A percentile compares a stretch with the other conserved stretches of the same genome.
Conservation (phyloP, 1,139 yeast genomes). For the Candida tetrigidarum region DNA sequence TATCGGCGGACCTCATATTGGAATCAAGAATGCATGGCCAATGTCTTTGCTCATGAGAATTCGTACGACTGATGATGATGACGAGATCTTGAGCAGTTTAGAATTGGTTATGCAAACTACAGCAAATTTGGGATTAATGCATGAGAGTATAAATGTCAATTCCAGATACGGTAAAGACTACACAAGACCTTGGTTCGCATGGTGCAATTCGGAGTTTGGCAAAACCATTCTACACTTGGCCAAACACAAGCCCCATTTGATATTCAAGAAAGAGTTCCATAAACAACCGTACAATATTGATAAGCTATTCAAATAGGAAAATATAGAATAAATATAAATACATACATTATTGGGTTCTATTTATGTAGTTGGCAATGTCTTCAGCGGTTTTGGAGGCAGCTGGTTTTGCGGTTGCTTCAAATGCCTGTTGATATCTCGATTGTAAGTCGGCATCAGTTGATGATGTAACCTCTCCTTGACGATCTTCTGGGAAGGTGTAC, state of each 20-base stretch:
- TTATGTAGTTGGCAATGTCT: conserved; percentile 68
- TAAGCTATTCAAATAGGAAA: conserved; percentile 17
- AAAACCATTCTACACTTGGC: conserved; percentile 81
- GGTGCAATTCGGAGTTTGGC: conserved; percentile 94
- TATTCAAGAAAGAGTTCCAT: conserved; percentile 52
- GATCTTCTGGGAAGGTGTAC: conserved; percentile 76
- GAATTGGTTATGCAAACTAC: conserved; percentile 62
- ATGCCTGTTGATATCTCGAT: conserved; percentile 72
- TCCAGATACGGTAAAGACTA: conserved; percentile 47
- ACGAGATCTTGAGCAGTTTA: conserved; percentile 60
- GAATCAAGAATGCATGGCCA: conserved; percentile 86
- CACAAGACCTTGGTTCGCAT: conserved; percentile 89
- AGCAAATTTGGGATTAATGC: conserved; percentile 79
- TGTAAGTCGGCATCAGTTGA: conserved; percentile 59
- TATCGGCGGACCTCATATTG: conserved; percentile 91
- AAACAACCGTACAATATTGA: conserved; percentile 34
- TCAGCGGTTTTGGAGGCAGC: conserved; percentile 72
- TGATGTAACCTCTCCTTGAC: conserved; percentile 62
- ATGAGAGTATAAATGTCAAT: conserved; percentile 78
- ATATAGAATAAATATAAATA: conserved; percentile 5
- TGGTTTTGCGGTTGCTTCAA: conserved; percentile 62
- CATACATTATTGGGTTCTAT: conserved; percentile 20
- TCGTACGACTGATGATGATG: conserved; percentile 73
- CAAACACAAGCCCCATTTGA: conserved; percentile 70
- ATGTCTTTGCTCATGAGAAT: conserved; percentile 78